Percentiles rank a stretch among this genome's conserved stretches.
Conservation (phyloP, 139 green algal species). For the Yamagishiella unicocca region DNA sequence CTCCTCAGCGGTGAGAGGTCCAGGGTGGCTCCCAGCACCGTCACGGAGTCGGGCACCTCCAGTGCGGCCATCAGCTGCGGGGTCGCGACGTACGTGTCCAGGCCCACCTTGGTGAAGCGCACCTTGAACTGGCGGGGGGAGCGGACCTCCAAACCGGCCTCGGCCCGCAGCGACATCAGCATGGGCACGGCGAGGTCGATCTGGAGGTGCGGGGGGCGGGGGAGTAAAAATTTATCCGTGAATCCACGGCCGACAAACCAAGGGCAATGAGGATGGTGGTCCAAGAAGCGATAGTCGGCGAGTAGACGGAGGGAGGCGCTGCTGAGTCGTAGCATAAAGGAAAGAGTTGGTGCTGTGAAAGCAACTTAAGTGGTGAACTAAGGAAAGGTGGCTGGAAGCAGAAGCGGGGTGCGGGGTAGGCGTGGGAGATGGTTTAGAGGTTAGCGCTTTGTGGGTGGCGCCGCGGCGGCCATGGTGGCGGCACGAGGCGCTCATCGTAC, state of each 20-base stretch:
- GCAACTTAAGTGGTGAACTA: no score
- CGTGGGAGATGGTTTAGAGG: no score
- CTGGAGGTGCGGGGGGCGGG: not conserved
- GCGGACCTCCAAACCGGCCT: slow-evolving; percentile 55
- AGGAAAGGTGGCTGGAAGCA: not conserved
- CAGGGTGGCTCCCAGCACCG: slow-evolving; percentile 67
- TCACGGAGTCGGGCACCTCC: slow-evolving; percentile 55
- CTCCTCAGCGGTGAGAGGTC: slow-evolving; percentile 54
- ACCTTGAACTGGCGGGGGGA: slow-evolving; percentile 62
- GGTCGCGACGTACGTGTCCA: slow-evolving; percentile 62
- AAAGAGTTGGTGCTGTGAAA: not conserved
- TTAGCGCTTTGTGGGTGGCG: no score
- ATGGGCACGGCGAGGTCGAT: slow-evolving; percentile 53
- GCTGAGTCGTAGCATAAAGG: not conserved
- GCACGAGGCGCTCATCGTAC: not conserved
- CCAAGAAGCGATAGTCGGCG: no score
- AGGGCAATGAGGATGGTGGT: no score
- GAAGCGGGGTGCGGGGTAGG: not conserved
- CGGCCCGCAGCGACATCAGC: slow-evolving; percentile 50
- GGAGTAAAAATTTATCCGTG: no score
- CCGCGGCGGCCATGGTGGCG: no score
- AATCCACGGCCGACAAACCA: no score
- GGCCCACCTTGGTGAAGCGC: slow-evolving; percentile 46
- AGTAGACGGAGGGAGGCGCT: no score
- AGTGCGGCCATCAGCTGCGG: slow-evolving; percentile 57